A percentile compares a stretch with the other conserved stretches of the same genome.
Evolutionary conservation across 257 asterid genomes (phyloP).

Genomic region (Nicotiana knightiana): DNA sequence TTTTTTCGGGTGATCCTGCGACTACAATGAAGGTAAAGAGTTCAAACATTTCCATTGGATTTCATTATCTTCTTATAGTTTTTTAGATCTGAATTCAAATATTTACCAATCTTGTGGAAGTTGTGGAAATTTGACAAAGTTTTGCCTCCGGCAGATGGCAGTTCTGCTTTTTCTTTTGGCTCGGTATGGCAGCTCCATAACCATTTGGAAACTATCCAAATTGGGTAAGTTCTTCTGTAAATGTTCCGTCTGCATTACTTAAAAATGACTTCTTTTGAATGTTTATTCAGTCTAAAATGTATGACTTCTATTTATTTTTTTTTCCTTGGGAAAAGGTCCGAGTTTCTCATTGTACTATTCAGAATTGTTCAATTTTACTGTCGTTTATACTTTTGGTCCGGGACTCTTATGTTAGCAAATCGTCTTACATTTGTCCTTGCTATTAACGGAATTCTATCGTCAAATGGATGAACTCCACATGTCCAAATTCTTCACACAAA

Average conservation of each 20-base stretch:
- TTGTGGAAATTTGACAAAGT: neutral
- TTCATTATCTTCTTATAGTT: neutral
- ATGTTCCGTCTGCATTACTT: neutral
- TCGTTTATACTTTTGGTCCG: too few relatives aligned
- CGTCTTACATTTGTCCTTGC: too few relatives aligned
- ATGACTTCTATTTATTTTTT: too few relatives aligned
- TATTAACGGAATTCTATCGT: too few relatives aligned
- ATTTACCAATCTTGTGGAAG: neutral
- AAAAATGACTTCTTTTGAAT: neutral
- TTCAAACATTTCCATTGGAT: neutral
- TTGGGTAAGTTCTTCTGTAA: constrained; percentile 39
- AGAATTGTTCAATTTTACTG: too few relatives aligned
- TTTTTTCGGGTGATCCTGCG: constrained; percentile 91
- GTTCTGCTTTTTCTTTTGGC: constrained; percentile 77
- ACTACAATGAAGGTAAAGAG: constrained; percentile 83
- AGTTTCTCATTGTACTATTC: too few relatives aligned
- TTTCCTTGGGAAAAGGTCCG: too few relatives aligned
- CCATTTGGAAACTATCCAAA: constrained; percentile 83
- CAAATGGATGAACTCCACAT: too few relatives aligned
- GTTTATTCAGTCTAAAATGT: too few relatives aligned
- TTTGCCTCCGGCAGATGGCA: constrained; percentile 56
- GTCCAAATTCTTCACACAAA: too few relatives aligned
- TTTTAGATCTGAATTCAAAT: neutral
- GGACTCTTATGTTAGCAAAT: too few relatives aligned
- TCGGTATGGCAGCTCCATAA: constrained; percentile 78